phyloP scores from a whole-genome alignment of 306 rosid species.

The Luffa aegyptiaca region DNA sequence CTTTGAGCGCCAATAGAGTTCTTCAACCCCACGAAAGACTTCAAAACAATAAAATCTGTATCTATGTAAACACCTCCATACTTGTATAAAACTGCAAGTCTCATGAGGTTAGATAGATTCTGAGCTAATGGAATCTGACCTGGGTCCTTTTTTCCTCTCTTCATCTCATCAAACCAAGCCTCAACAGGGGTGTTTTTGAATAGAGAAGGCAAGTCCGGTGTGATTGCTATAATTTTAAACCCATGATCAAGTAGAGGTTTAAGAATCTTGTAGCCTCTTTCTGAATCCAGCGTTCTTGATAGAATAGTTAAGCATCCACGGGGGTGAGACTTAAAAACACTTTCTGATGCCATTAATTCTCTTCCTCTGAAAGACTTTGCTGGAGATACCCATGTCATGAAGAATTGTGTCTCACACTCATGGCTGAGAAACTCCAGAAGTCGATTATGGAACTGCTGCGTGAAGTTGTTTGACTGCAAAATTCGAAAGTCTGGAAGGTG shows the following conservation, averaged over 20 bases:
- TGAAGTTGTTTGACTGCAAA: conserved; percentile 12
- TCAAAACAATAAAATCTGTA: conserved; percentile 51
- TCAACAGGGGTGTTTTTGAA: conserved; percentile 51
- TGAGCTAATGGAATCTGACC: conserved; percentile 72
- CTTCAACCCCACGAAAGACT: conserved; percentile 38
- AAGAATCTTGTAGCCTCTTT: conserved; percentile 30
- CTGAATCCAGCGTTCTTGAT: conserved; percentile 53
- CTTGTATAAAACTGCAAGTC: conserved; percentile 54
- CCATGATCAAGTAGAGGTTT: conserved; percentile 51
- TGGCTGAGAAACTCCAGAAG: conserved; percentile 16
- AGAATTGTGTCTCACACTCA: conserved; percentile 13
- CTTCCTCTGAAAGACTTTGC: conserved; percentile 18
- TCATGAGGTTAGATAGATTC: conserved; percentile 61
- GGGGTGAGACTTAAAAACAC: conserved; percentile 55
- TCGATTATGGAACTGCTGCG: conserved; percentile 12
- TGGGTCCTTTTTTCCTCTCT: conserved; percentile 58
- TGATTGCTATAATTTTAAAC: conserved; percentile 41
- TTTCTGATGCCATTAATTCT: conserved; percentile 39
- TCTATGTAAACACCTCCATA: conserved; percentile 76
- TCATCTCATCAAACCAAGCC: conserved; percentile 46
- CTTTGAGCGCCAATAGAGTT: conserved; percentile 77
- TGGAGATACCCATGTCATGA: conserved; percentile 23
- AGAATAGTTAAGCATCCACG: conserved; percentile 55
- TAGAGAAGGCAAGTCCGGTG: conserved; percentile 57
- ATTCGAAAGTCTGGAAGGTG: conserved; percentile 14